Evolutionary conservation across 306 rosid genomes (phyloP).

Genomic region (Ormosia emarginata): DNA sequence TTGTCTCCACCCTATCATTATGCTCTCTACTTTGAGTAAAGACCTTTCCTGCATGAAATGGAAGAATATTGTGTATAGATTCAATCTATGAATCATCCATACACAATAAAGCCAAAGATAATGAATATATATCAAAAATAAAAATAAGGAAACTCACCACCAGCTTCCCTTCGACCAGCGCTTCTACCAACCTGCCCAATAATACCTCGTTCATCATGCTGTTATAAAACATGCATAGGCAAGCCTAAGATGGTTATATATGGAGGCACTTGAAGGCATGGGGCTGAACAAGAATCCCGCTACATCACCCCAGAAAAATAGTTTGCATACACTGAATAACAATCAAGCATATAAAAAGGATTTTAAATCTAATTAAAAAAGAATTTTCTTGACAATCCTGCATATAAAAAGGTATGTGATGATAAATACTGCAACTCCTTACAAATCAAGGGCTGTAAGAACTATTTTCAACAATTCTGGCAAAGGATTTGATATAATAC

Average conservation of each 20-base stretch:
- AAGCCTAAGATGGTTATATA: constrained; percentile 66
- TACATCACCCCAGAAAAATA: constrained; percentile 50
- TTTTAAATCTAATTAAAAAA: neutral
- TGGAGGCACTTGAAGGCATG: constrained; percentile 47
- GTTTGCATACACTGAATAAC: constrained; percentile 35
- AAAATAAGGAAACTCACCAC: constrained; percentile 53
- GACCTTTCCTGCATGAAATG: constrained; percentile 19
- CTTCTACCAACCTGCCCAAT: constrained; percentile 53
- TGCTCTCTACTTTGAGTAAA: constrained; percentile 43
- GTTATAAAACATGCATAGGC: constrained; percentile 72
- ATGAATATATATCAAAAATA: neutral
- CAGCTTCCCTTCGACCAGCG: constrained; percentile 46
- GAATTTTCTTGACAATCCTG: constrained; percentile 15
- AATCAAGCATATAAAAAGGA: constrained; percentile 28
- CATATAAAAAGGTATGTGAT: neutral
- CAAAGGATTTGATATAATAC: neutral
- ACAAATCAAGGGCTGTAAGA: constrained; percentile 18
- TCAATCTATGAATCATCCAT: constrained; percentile 21
- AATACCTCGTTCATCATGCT: constrained; percentile 61
- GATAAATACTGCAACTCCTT: constrained; percentile 28
- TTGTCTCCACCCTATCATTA: constrained; percentile 35
- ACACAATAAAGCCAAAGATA: neutral
- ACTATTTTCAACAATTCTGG: constrained; percentile 2
- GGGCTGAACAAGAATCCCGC: constrained; percentile 54
- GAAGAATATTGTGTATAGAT: neutral